Evolutionary conservation across 805 yeast genomes (phyloP), one percentile per base, ranked within the genome.

Genomic region (Nakazawaea wyomingensis): DNA sequence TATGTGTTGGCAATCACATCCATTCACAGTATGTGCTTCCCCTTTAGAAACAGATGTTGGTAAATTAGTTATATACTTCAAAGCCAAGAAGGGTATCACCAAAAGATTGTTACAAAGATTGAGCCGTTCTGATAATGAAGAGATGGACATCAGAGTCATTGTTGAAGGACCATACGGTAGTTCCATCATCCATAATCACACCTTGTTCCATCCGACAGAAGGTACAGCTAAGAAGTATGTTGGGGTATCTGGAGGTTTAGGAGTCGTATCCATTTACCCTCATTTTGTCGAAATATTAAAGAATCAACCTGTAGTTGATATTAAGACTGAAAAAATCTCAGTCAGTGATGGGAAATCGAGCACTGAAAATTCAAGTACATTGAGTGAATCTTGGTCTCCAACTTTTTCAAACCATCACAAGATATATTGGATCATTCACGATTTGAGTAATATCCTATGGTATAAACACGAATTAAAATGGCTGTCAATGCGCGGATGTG

Each of bases 91-190:
- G 34, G 86, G 85, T 28, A 55, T 76, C 43, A 76, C 85, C 9
- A 61, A 57, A 44, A 59, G 21, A n/a, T 4, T 46, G 5, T 38
- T 43, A 21, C 14, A 24, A 7, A 33, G 27, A 17, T 28, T 43
- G 11, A 16, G 33, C 11, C 37, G 20, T 17, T 8, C 38, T 4
- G 37, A 42, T 6, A 10, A 20, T n/a, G 26, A 30, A 9, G 39
- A 37, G 13, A 5, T 55, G 4, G 50, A 50, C 17, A 54, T 68
- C 37, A 63, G 60, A 28, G 55, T 67, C 2, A 50, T 66, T 9
- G 45, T 77, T 3, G 91, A 83, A 54, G 90, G 90, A 0, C 88
- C 89, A 2, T 83, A 84, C 53, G 88, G 88, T n/a, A 30, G 21
- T 7, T 22, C 35, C 7, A 5, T 27, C 10, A 28, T n/a, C 14